Base-by-base conservation (phyloP, 2,329 filamentous ascomycete species). In the Cladosporium sp. region DNA sequence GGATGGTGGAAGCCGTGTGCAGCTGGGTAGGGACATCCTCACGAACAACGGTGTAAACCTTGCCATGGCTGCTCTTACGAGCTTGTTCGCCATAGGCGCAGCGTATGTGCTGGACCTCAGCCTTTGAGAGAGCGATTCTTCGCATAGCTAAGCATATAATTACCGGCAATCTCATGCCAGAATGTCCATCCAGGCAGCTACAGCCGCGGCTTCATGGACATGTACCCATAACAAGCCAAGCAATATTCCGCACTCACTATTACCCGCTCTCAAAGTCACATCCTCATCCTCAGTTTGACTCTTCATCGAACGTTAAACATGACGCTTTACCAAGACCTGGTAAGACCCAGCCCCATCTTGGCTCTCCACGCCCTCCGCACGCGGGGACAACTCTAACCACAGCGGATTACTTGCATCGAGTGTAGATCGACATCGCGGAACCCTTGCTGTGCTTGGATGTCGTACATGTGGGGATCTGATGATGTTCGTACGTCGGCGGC, bases 31-130 rank as follows among this genome's bases (percentile, higher is more conserved):
- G 80, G 86, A 97, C 76, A 77, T 96, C 68, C 82, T 99, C 66
- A 93, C 96, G 78, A 99, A 99, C 78, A 99, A 99, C 78, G 91
- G 92, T 64, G 93, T 99, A 72, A 99, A 99, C 78, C 87, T 97
- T 66, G 78, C 94, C 65, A 98, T 97, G 94, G 93, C 94, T 0
- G 84, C 87, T 15, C 83, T 84, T 4, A 93, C 96, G 86, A 97
- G 92, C 75, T 70, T 93, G 21, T 87, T 89, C 4, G 91, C 89
- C 4, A 96, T 98, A 87, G 82, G 80, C 0, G 78, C 87, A 38
- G 88, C 74, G 24, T 69, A 64, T 51, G 61, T 66, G 59, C 49
- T 73, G 30, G 70, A 62, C 11, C 18, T 55, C 30, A 55, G 52
- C 52, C 28, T 55, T 18, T 55, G 28, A 55, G 52, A n/a, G 15